Evolutionary conservation across 768 basidiomycete species (phyloP).

Genomic region (Mycena chlorophos): DNA sequence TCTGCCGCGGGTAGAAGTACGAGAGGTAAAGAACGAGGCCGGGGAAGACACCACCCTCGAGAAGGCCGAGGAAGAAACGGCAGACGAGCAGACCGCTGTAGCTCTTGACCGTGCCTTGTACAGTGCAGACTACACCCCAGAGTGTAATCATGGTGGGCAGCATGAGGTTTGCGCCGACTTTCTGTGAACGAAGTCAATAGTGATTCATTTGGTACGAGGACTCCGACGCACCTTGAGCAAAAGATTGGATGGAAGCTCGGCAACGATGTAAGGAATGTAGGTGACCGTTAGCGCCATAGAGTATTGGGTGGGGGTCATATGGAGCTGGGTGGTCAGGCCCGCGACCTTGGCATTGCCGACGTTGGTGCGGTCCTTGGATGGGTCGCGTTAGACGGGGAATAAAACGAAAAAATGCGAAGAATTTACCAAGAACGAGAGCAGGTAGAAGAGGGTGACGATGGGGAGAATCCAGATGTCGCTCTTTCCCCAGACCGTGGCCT

Average conservation of each 20-base stretch:
- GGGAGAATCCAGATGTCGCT: conserved; percentile 51
- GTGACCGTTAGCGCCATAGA: conserved; percentile 50
- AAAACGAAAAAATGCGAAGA: background rate
- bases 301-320: conserved; percentile 51
- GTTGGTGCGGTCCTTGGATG: conserved; percentile 51
- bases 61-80: conserved; percentile 53
- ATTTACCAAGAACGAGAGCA: conserved; percentile 55
- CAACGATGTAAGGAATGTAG: conserved; percentile 55
- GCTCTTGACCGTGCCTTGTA: conserved; percentile 57
- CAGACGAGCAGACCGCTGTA: conserved; percentile 48
- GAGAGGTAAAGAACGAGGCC: conserved; percentile 60
- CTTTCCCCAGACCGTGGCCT: conserved; percentile 48
- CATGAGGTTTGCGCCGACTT: conserved; percentile 59
- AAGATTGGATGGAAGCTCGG: conserved; percentile 64
- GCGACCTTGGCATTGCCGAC: conserved; percentile 63
- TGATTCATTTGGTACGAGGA: background rate
- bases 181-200: conserved; percentile 24
- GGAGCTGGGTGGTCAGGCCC: conserved; percentile 55
- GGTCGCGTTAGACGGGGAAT: background rate
- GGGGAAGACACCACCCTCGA: conserved; percentile 58
- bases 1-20: conserved; percentile 53
- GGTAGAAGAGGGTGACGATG: conserved; percentile 49
- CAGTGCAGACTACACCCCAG: conserved; percentile 68
- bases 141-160: conserved; percentile 59
- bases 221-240: conserved; percentile 46